A percentile compares a stretch with the other conserved stretches of the same genome.
These are phyloP conservation scores for Exophiala calicioides DNA, from an alignment of 2,329 filamentous ascomycete genomes.

Conservation along the genomic window DNA sequence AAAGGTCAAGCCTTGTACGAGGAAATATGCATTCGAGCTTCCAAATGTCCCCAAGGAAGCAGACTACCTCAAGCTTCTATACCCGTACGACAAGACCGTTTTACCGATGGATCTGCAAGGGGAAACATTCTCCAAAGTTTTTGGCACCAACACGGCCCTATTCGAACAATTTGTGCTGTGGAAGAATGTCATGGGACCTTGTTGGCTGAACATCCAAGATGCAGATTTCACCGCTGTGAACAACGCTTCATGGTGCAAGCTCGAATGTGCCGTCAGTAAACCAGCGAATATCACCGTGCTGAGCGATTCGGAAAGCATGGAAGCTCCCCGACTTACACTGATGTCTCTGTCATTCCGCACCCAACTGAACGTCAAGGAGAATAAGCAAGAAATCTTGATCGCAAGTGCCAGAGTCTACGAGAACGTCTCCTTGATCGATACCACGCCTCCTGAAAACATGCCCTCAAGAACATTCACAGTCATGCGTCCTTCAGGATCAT, in stretches of 20 bases:
- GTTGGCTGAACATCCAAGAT: conserved; percentile 89
- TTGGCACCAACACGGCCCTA: conserved; percentile 87
- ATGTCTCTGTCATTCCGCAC: conserved; percentile 93
- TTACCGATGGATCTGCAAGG: conserved; percentile 72
- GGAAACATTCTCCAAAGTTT: conserved; percentile 90
- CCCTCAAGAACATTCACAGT: conserved; percentile 89
- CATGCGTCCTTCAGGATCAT: conserved; percentile 73
- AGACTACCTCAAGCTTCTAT: conserved; percentile 92
- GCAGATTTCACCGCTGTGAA: conserved; percentile 81
- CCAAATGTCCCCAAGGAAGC: conserved; percentile 81
- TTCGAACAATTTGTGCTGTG: conserved; percentile 98
- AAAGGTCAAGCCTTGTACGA: conserved; percentile 86
- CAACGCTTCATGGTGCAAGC: conserved; percentile 95
- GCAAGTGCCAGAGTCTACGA: conserved; percentile 93
- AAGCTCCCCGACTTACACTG: conserved; percentile 84
- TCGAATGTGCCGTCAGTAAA: conserved; percentile 80
- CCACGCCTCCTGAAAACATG: conserved; percentile 82
- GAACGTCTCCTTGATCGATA: conserved; percentile 82
- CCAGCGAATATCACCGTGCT: conserved; percentile 73
- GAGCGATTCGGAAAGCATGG: conserved; percentile 75
- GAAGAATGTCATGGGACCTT: conserved; percentile 99
- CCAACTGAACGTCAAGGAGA: conserved; percentile 83
- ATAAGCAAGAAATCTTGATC: conserved; percentile 93
- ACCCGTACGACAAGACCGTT: conserved; percentile 81
- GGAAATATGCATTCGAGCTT: conserved; percentile 96